Evolutionary conservation across 2,329 filamentous ascomycete species (phyloP), one percentile per base, ranked within the genome.

Genomic region (Coleophoma eucalyptorum): DNA sequence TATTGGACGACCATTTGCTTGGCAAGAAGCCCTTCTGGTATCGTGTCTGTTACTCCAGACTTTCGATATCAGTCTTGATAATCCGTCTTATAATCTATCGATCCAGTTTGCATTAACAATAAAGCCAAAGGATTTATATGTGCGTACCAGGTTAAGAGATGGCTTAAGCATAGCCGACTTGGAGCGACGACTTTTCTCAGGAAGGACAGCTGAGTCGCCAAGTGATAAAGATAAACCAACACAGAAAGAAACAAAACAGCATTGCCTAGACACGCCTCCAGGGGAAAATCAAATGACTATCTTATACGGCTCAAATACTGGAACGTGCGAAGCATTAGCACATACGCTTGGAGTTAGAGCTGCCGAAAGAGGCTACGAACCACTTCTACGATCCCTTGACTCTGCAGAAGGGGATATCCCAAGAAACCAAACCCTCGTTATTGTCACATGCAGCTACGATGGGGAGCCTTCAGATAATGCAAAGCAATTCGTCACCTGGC

Each of bases 391-490:
- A n/a, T 73, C 76, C 1, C 67, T 91, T 37, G 84, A 91, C 60
- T 72, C 76, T 0, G 85, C 82, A 0, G 80, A 78, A 16, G 76
- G 81, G 44, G 75, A 78, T 3, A 63, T 91, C 0, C 79, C 84
- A 0, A 80, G 73, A 46, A 74, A 79, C 21, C 74, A 78, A 6
- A 86, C 87, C 0, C 75, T 87, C 0, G 70, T 89, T 20, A 75
- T 91, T 45, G 76, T 92, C 55, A 84, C 83, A 0, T 79, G 87
- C 0, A 85, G 82, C 1, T 92, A 91, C 58, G 87, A 92, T 60
- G 88, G 88, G 1, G 76, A 88, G 49, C 84, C 88, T 0, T 81
- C 87, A 0, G 85, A 89, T 54, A 90, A 92, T 54, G 88, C 87
- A 0, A 75, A 72, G 0, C 76, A 81, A 45, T 91, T 91, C 59